Evolutionary conservation across 1,284 basidiomycete species (phyloP), one percentile per base, ranked within the genome.

Genomic region (Tranzscheliella williamsii): DNA sequence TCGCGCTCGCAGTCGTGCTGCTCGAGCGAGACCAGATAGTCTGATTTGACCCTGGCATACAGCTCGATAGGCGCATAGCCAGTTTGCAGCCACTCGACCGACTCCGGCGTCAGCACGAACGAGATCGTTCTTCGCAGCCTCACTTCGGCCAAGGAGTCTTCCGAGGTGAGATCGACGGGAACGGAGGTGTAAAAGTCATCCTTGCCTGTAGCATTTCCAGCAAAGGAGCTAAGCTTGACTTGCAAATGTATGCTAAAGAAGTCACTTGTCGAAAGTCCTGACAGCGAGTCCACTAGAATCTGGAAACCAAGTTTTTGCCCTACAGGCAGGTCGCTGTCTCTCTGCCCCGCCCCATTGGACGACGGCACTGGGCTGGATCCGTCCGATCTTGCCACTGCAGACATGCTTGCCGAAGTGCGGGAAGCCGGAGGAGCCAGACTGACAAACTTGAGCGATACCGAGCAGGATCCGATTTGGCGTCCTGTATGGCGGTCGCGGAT

Each of bases 231-330:
- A 24, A 73, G 54, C 33, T 70, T 56, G 33, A 72, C 56, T 29
- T 73, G 71, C 16, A 67, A 26, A 38, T 73, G 71, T 4, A 73
- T 22, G 30, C 50, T 49, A 1, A 39, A 38, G 37, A 60, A 70
- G 21, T 67, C 44, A 2, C 57, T 58, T 5, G 24, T 23, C 18
- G 67, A 54, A 16, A 73, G 39, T 15, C 69, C 71, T 9, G 44
- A 56, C 29, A 73, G 36, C 8, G 60, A 53, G 33, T 70, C 64
- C 15, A 73, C 62, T 13, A 60, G 26, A 30, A 73, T 39, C 51
- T 71, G 69, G 24, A 71, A 56, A 3, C 69, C 69, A 3, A 73
- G 18, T 41, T 71, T 70, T 34, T 70, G 67, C 1, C 70, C 70
- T 6, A 48, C 40, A 2, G 53, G 55, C 42, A 67, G 26, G 23